Base-by-base conservation (phyloP, 2,329 filamentous ascomycete genomes). In the Pseudogymnoascus sp. region DNA sequence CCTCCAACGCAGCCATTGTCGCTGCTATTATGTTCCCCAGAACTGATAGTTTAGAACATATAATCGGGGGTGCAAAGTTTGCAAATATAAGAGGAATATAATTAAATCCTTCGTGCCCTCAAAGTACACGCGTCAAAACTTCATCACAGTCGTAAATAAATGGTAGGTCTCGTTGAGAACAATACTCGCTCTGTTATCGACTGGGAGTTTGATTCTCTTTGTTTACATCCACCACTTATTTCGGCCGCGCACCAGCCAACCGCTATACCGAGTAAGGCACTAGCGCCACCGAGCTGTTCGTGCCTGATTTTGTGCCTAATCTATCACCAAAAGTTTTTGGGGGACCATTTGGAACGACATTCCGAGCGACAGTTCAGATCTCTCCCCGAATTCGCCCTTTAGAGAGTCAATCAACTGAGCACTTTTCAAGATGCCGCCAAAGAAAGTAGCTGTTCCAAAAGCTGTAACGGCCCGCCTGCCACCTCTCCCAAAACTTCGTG, bases 401-500 rank as follows among this genome's bases (percentile, higher is more conserved):
- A 54, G 25, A 54, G 25, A 16, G 32, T 32, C 22, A 28, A 28
- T 47, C 25, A 14, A 32, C 8, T 54, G 47, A 32, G 47, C n/a
- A 18, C 32, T 54, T 18, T 54, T 14, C 35, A 64, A 50, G 67
- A 70, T 74, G 72, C 69, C 72, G 16, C 70, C 71, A 20, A 74
- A 72, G 65, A 67, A 67, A 58, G 59, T 39, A 37, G 32, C 65
- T 60, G 61, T 65, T 7, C 71, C 71, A 4, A 67, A 68, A 35
- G 62, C 70, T 59, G 63, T 68, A 57, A 69, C 71, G 0, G 70
- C 71, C 65, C 70, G 69, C 59, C 76, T 86, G 12, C 83, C 83
- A 37, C 83, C 83, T 18, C 76, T 86, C 2, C 80, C 78, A 4
- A 84, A 86, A 70, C 79, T 90, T 62, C 82, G 83, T 68, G 80